These are phyloP conservation scores for Globisporangium irregulare DNA, from an alignment of 352 stramenopile species.

Conservation along the genomic window DNA sequence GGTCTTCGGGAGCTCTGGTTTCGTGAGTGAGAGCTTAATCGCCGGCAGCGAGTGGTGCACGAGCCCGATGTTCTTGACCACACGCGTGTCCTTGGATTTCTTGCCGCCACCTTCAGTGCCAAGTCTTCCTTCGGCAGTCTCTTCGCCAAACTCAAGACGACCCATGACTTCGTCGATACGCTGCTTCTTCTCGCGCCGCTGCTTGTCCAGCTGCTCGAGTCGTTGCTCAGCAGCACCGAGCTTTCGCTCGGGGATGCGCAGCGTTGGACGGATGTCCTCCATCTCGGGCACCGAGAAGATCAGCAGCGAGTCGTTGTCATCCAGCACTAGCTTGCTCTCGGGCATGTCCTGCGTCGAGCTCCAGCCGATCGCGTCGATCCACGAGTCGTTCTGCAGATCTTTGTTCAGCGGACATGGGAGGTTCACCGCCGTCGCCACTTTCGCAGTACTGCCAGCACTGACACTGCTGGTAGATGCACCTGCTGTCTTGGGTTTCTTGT, in stretches of 20 bases:
- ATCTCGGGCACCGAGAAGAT: conserved; percentile 78
- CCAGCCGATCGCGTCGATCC: conserved; percentile 78
- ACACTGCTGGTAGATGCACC: background rate
- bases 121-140: conserved; percentile 61
- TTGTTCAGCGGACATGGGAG: conserved; percentile 63
- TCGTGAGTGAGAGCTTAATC: conserved; percentile 85
- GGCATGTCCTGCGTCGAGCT: conserved; percentile 79
- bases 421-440: background rate
- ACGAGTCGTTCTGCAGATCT: conserved; percentile 65
- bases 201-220: conserved; percentile 68
- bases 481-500: background rate
- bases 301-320: conserved; percentile 78
- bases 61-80: conserved; percentile 83
- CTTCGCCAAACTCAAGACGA: conserved; percentile 75
- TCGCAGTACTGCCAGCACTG: background rate
- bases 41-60: conserved; percentile 85
- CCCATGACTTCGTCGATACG: conserved; percentile 82
- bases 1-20: conserved; percentile 77
- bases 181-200: conserved; percentile 72
- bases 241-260: conserved; percentile 82
- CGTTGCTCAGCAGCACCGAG: conserved; percentile 73
- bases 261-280: conserved; percentile 74
- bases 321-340: conserved; percentile 73
- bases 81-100: conserved; percentile 80
- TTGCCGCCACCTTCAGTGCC: conserved; percentile 68